phyloP scores from a whole-genome alignment of 225 moss, liverwort and hornwort genomes.

The Physcomitrellopsis africana region DNA sequence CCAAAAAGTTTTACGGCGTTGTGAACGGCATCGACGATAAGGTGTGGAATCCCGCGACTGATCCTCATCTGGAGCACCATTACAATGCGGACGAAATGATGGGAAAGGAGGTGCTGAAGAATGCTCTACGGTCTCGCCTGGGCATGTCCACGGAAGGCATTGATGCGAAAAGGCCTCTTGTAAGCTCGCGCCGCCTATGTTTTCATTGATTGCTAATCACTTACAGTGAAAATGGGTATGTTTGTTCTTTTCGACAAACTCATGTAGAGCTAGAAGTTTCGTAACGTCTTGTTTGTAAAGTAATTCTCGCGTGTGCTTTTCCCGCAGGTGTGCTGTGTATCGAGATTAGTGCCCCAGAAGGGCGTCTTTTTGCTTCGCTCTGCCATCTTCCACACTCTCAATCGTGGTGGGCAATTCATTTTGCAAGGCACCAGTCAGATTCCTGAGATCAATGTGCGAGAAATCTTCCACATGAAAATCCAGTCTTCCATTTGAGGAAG shows the following conservation, averaged over 20 bases:
- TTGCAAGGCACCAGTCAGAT: slow-evolving; percentile 85
- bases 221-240: background rate
- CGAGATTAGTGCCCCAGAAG: slow-evolving; percentile 92
- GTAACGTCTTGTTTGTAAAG: background rate
- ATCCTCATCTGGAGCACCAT: slow-evolving; percentile 66
- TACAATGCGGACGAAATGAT: slow-evolving; percentile 53
- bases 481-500: background rate
- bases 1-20: slow-evolving; percentile 76
- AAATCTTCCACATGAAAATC: background rate
- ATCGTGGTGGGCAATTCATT: slow-evolving; percentile 81
- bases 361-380: slow-evolving; percentile 82
- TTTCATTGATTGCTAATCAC: background rate
- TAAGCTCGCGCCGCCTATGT: slow-evolving; percentile 32
- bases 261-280: too few species aligned
- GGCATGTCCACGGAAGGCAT: slow-evolving; percentile 50
- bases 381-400: slow-evolving; percentile 78
- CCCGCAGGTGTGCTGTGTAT: slow-evolving; percentile 81
- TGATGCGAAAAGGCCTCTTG: slow-evolving; percentile 67
- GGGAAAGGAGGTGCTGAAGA: slow-evolving; percentile 69
- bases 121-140: slow-evolving; percentile 56
- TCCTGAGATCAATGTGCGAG: slow-evolving; percentile 71
- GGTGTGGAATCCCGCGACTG: slow-evolving; percentile 83
- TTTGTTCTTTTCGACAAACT: too few species aligned
- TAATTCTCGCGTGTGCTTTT: slow-evolving; percentile 10
- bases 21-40: slow-evolving; percentile 91